Evolutionary conservation across 2,329 filamentous ascomycete species (phyloP).

Genomic region (Hirsutella thompsonii): DNA sequence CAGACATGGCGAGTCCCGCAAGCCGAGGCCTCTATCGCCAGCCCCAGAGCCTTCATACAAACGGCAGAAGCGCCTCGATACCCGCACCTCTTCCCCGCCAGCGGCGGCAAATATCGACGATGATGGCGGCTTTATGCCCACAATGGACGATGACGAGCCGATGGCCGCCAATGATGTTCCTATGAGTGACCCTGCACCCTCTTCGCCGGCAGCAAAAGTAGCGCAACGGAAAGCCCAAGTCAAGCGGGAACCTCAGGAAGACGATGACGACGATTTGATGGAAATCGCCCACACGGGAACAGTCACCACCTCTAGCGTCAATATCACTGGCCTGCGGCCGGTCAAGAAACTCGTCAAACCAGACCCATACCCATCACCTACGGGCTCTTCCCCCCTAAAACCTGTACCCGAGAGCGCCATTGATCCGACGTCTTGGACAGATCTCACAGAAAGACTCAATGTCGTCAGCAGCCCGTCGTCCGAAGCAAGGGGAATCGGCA

Average conservation of each 20-base stretch:
- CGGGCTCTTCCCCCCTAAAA: conserved; percentile 63
- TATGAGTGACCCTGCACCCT: conserved; percentile 80
- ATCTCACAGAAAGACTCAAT: conserved; percentile 75
- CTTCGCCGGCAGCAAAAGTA: conserved; percentile 73
- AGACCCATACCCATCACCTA: conserved; percentile 54
- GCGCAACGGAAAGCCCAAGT: conserved; percentile 55
- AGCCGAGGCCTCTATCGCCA: conserved; percentile 69
- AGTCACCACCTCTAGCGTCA: conserved; percentile 59
- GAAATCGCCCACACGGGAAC: conserved; percentile 70
- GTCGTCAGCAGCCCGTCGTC: conserved; percentile 62
- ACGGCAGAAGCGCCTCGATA: conserved; percentile 40
- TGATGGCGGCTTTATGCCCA: conserved; percentile 42
- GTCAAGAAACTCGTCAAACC: conserved; percentile 62
- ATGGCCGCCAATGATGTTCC: conserved; percentile 33
- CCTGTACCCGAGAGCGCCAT: conserved; percentile 39
- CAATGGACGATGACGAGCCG: conserved; percentile 54
- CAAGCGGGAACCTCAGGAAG: conserved; percentile 48
- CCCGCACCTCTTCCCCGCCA: conserved; percentile 31
- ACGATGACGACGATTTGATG: conserved; percentile 73
- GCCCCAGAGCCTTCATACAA: conserved; percentile 43
- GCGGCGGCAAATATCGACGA: conserved; percentile 30
- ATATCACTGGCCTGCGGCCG: conserved; percentile 64
- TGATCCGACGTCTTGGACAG: conserved; percentile 79
- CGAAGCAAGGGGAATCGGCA: conserved; percentile 56
- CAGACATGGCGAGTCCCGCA: conserved; percentile 64